Percentiles rank a stretch among this genome's conserved stretches.
phyloP scores from a whole-genome alignment of 2,329 filamentous ascomycete genomes.

The Hypoxylon sp. region DNA sequence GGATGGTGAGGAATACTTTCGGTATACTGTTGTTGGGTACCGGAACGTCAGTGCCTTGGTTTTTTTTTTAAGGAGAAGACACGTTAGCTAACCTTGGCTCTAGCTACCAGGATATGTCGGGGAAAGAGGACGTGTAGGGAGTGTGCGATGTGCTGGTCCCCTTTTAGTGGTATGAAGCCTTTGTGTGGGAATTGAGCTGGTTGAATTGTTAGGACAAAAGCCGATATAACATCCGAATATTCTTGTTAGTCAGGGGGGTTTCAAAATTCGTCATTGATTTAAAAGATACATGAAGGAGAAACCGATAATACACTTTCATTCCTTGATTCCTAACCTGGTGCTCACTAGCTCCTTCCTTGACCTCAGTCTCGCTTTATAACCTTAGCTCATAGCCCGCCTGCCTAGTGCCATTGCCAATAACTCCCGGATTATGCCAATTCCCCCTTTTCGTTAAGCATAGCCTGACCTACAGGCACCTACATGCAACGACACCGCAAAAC shows the following conservation, averaged over 20 bases:
- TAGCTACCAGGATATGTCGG: too few species aligned
- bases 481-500: background rate
- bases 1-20: background rate
- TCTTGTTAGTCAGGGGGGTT: background rate
- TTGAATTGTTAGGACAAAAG: background rate
- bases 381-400: background rate
- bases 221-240: background rate
- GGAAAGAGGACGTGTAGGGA: too few species aligned
- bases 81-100: too few species aligned
- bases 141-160: too few species aligned
- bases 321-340: conserved; percentile 6
- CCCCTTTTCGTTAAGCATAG: conserved; percentile 2
- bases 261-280: background rate
- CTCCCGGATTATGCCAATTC: conserved; percentile 7
- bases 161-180: too few species aligned
- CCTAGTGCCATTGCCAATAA: conserved; percentile 10
- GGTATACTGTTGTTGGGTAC: too few species aligned
- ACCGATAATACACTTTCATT: background rate
- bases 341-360: background rate
- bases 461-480: background rate
- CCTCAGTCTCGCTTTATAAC: background rate
- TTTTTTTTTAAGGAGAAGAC: too few species aligned
- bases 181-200: too few species aligned
- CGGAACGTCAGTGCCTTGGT: too few species aligned
- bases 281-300: background rate